phyloP scores from a whole-genome alignment of 202 grass and related monocot genomes.

The Bolboschoenoplectus hybrid region DNA sequence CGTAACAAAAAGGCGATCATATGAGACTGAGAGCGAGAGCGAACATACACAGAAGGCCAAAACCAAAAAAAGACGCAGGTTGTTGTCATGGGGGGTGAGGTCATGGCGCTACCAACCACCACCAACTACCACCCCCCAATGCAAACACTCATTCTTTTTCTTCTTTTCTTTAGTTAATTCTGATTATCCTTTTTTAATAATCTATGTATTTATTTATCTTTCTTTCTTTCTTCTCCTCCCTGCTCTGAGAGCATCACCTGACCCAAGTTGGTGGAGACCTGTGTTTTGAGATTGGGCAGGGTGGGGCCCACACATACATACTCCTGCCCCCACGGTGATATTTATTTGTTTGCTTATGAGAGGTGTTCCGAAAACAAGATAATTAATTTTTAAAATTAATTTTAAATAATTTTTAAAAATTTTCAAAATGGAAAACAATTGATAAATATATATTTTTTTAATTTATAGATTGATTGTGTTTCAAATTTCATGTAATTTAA shows the following conservation, averaged over 20 bases:
- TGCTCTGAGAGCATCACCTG: neutral
- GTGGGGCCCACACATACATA: neutral
- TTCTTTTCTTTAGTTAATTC: neutral
- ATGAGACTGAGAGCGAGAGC: neutral
- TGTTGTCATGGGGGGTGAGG: conserved; percentile 42
- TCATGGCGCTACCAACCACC: conserved; percentile 57
- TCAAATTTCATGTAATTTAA: no score
- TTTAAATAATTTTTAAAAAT: no score
- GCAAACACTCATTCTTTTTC: conserved; percentile 12
- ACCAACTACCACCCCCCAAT: conserved; percentile 51
- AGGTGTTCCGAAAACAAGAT: no score
- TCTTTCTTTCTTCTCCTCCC: neutral
- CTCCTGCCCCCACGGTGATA: neutral
- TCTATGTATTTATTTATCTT: neutral
- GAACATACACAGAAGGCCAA: neutral
- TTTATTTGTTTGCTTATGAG: neutral
- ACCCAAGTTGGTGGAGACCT: conserved; percentile 6
- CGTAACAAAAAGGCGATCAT: neutral
- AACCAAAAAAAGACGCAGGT: neutral
- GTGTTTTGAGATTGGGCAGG: conserved; percentile 5
- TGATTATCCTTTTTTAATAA: neutral
- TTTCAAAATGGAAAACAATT: no score
- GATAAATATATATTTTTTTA: no score
- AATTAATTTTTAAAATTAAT: no score
- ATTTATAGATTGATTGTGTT: no score